Percentiles rank a stretch among this genome's conserved stretches.
Evolutionary conservation across 495 filamentous ascomycete species (phyloP).

Genomic region (Cudoniella acicularis): DNA sequence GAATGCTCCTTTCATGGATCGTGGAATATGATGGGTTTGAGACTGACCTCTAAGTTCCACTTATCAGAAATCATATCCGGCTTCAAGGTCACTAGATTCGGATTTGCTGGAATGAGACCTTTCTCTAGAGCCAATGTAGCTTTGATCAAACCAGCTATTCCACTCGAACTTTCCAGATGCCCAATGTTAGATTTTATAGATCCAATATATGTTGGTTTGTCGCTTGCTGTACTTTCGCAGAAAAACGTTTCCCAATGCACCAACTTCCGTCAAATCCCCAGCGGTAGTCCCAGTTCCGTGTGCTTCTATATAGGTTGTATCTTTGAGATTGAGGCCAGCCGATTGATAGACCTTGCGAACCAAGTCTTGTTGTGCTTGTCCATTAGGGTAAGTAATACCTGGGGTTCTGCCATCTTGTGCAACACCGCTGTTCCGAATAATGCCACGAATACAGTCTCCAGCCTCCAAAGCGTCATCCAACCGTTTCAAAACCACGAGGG

Average conservation of each 20-base stretch:
- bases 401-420: constrained; percentile 48
- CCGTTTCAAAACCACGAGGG: constrained; percentile 55
- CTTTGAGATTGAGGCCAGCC: constrained; percentile 42
- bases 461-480: constrained; percentile 51
- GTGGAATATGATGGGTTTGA: too few species aligned
- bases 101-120: constrained; percentile 42
- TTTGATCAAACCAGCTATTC: constrained; percentile 55
- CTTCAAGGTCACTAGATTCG: constrained; percentile 48
- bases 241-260: constrained; percentile 48
- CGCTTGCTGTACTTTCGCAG: constrained; percentile 7
- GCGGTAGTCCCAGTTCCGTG: constrained; percentile 47
- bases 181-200: constrained; percentile 56
- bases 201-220: constrained; percentile 38
- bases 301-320: constrained; percentile 45
- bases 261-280: constrained; percentile 58
- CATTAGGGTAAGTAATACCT: constrained; percentile 56
- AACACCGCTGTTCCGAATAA: constrained; percentile 52
- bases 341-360: constrained; percentile 53
- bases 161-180: constrained; percentile 52
- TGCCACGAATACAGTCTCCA: constrained; percentile 54
- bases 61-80: constrained; percentile 25
- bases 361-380: constrained; percentile 50
- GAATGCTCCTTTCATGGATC: too few species aligned
- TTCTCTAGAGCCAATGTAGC: constrained; percentile 51
- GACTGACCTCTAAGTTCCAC: constrained; percentile 25